Evolutionary conservation across 2,329 filamentous ascomycete species (phyloP), one percentile per base, ranked within the genome.

Genomic region (Botrytis squamosa): DNA sequence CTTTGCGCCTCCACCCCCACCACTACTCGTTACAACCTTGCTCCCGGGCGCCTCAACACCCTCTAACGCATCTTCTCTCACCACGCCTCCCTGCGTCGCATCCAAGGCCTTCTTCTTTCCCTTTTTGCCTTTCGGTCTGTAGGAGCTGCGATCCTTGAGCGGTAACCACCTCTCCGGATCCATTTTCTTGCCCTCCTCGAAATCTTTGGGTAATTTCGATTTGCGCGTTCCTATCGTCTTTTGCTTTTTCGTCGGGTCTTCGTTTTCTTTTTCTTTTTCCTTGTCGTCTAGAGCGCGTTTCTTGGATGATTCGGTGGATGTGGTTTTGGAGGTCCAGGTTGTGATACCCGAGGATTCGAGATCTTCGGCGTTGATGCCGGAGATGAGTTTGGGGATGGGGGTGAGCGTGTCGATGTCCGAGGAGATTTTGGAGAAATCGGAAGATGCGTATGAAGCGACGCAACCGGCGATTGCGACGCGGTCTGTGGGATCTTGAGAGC

Each of bases 131-230:
- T 96, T 97, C 12, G 95, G 94, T 66, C 92, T 87, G 83, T 97
- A 99, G 59, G 90, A 93, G 78, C 93, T 96, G 73, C 96, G 88
- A 82, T 99, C 96, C 70, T 92, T 90, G 79, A 98, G 86, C 20
- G 96, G 95, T 75, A 99, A 84, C 96, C 96, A 99, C 76, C 96
- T 88, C 83, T 99, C 96, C 0, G 94, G 91, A 82, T 99, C 96
- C 49, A 93, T 88, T 77, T 90, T 91, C 85, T 94, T 97, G 78
- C 87, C 89, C 70, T 93, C 88, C 74, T 94, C 93, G 80, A 89
- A 93, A 79, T 91, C 88, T 83, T 93, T 93, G 46, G 92, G 92
- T 79, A 93, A 85, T 78, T 88, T 89, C 73, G 85, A 88, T 81
- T 87, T 86, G 66, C 87, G 84, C 52, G 87, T 85, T 9, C 62